Percentiles rank a stretch among this genome's conserved stretches.
Evolutionary conservation across 768 basidiomycete genomes (phyloP).

Genomic region (Suillus discolor): DNA sequence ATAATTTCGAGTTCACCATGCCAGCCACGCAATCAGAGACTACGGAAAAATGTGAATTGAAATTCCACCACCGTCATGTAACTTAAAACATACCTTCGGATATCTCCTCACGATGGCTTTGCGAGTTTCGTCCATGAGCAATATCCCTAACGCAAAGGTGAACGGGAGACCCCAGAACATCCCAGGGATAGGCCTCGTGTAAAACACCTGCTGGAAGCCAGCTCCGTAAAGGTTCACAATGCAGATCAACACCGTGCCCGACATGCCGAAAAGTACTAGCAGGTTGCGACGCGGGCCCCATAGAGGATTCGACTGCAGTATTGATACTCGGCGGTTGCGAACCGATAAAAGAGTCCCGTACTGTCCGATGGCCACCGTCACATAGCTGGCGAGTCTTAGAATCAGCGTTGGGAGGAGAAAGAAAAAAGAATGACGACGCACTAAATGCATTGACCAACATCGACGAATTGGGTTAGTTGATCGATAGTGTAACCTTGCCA

Average conservation of each 20-base stretch:
- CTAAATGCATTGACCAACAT: conserved; percentile 46
- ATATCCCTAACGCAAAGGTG: conserved; percentile 37
- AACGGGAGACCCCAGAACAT: conserved; percentile 45
- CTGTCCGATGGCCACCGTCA: conserved; percentile 35
- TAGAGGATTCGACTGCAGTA: conserved; percentile 27
- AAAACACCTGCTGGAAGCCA: conserved; percentile 23
- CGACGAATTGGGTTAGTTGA: conserved; percentile 37
- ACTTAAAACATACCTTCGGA: conserved; percentile 28
- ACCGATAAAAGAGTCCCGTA: conserved; percentile 27
- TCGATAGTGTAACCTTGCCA: conserved; percentile 34
- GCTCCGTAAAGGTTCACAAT: conserved; percentile 39
- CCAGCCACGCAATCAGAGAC: conserved; percentile 30
- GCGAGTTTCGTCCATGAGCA: conserved; percentile 40
- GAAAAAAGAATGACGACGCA: conserved; percentile 22
- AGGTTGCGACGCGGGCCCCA: conserved; percentile 43
- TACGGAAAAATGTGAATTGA: conserved; percentile 7
- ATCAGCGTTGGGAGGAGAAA: background rate
- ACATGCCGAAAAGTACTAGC: conserved; percentile 35
- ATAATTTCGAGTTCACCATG: conserved; percentile 19
- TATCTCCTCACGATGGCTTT: conserved; percentile 40
- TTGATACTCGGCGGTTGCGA: conserved; percentile 34
- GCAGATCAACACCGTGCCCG: conserved; percentile 32
- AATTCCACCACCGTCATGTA: background rate
- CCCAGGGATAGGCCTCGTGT: conserved; percentile 35
- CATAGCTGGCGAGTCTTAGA: conserved; percentile 29